Evolutionary conservation across 805 yeast species (phyloP), one percentile per base, ranked within the genome.

Genomic region (Saturnispora ahearnii): DNA sequence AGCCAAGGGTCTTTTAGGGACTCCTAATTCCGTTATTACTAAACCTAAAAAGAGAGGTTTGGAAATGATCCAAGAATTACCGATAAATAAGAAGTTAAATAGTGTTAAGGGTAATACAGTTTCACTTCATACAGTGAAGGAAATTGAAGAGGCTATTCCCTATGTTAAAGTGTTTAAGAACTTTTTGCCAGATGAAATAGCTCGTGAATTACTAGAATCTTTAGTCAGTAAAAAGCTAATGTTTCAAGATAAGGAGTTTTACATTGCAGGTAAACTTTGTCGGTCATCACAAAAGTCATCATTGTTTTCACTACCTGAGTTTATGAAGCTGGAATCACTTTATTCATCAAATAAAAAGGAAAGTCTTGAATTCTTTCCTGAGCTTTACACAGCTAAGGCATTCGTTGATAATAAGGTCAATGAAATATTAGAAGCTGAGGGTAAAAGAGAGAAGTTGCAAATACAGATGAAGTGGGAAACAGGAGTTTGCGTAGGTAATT

Each of bases 231-330:
- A 74, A 34, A 62, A 69, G 5, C 56, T 66, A 1, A 49, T 55
- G 0, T 78, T 79, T 66, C 57, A 55, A 1, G 61, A 67, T 8
- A 70, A 73, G 24, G 67, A 72, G 54, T 86, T 86, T 59, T 72
- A 76, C 51, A 66, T 86, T 9, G 84, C 83, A 55, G 88, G 83
- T 1, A 76, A 81, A 15, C 62, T 70, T 46, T 84, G 87, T 46
- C 60, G 58, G 6, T 78, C 90, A 2, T 76, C 77, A n/a, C 88
- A 82, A 59, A 61, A 66, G 5, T 66, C 77, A 2, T 69, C 72
- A 4, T 41, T 68, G 9, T 77, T 71, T 56, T 56, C 37, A 13
- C 52, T 46, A 4, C 49, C 48, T 2, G 32, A 44, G 8, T 32
- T 15, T 6, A 38, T 21, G 8, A 29, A 38, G 8, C 12, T 49